Evolutionary conservation across 148 eudicot species (phyloP).

Genomic region (Mesembryanthemum crystallinum): DNA sequence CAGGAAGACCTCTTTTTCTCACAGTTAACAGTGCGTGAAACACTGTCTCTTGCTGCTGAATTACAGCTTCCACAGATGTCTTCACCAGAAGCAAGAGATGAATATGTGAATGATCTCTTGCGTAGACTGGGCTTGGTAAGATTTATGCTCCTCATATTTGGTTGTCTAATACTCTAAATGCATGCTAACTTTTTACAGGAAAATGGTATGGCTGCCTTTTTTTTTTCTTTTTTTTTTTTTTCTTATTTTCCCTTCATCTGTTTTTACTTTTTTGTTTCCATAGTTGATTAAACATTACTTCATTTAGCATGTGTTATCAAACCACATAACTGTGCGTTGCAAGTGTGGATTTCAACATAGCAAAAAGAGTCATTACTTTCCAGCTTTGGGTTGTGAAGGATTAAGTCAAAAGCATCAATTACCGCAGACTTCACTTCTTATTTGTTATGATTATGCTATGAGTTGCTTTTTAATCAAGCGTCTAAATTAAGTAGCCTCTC

Average conservation of each 20-base stretch:
- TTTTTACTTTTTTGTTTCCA: too few species aligned
- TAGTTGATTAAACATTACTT: background rate
- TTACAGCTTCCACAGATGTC: conserved; percentile 81
- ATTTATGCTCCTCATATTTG: conserved; percentile 19
- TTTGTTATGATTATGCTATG: background rate
- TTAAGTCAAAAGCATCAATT: background rate
- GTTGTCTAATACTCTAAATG: background rate
- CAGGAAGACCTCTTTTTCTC: conserved; percentile 98
- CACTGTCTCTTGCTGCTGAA: conserved; percentile 90
- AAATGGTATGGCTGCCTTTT: background rate
- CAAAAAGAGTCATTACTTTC: background rate
- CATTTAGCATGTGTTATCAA: background rate
- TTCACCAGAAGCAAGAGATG: conserved; percentile 72
- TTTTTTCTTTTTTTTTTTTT: too few species aligned
- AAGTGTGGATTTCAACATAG: background rate
- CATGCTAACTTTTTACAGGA: background rate
- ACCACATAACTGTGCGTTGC: background rate
- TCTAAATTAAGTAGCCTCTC: background rate
- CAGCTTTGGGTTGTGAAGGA: background rate
- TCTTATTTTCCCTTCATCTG: too few species aligned
- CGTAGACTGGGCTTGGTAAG: conserved; percentile 90
- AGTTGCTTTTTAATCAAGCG: background rate
- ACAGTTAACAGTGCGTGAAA: conserved; percentile 96
- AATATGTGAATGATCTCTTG: conserved; percentile 76
- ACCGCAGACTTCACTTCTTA: background rate